Base-by-base conservation (phyloP, 2,329 filamentous ascomycete species). In the Diaporthe batatas region DNA sequence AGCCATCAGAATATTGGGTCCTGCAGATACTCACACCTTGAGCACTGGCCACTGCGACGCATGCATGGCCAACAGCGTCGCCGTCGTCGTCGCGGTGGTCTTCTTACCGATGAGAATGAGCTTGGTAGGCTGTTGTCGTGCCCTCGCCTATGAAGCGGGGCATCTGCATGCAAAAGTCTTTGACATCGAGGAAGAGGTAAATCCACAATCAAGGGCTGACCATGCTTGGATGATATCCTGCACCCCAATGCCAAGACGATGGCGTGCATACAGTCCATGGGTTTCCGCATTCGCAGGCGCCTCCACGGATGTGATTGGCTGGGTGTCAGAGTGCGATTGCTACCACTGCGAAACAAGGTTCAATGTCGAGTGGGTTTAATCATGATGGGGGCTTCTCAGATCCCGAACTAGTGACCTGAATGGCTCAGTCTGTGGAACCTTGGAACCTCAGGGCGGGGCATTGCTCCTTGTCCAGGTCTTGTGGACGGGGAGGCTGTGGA, bases 231-330 rank as follows among this genome's bases (percentile, higher is more conserved):
- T n/a, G 25, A 6, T 10, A 3, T 53, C 2, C 62, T 53, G 32
- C 47, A 67, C n/a, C 47, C 62, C 62, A 53, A 53, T 25, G 62
- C 62, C 62, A 67, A 67, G 62, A 34, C 62, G n/a, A 16, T 25
- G n/a, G 23, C n/a, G 21, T n/a, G 47, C 29, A 6, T 25, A 16
- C 3, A 21, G 7, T 16, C 29, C 29, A 29, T 5, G 29, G 29
- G 29, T 29, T 29, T 16, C 47, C 10, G 32, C 16, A 53, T 2
- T 36, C 62, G n/a, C n/a, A 36, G 7, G n/a, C 29, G 47, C 4
- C 29, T 29, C 29, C 29, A 29, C 5, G 29, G 29, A 23, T 23
- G 36, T 53, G 14, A 39, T 53, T 67, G 62, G 62, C 6, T 53
- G n/a, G 14, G 14, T 14, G 6, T 53, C 32, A 21, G 62, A 6